Base-by-base conservation (phyloP, 2,329 filamentous ascomycete genomes). In the Tolypocladium cylindrosporum region DNA sequence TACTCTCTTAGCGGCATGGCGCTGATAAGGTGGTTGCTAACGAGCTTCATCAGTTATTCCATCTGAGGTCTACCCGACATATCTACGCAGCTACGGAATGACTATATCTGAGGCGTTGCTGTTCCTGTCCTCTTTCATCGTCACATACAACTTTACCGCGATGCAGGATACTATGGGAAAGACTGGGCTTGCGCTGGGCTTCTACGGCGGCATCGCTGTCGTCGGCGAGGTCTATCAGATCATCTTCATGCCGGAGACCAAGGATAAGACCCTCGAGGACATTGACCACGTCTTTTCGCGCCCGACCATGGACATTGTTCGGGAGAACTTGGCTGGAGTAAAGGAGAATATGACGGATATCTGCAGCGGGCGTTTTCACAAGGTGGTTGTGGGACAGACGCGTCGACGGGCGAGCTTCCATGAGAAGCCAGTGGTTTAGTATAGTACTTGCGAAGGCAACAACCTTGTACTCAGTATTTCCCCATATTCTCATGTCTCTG, bases 241-340 rank as follows among this genome's bases (percentile, higher is more conserved):
- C 53, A 68, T 89, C 55, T 90, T 89, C 72, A 90, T 90, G 87
- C 86, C 85, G 0, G 86, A 89, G 75, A 89, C 86, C 3, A 89
- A 89, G 76, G 82, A 86, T 68, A 80, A 79, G 71, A 78, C 73
- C 3, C 79, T 90, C 0, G 87, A 90, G 71, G 87, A 90, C 71
- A 89, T 90, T 59, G 86, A 90, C 60, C 73, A 83, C 42, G 74
- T 89, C 24, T 89, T 89, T 68, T 77, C 80, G 55, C 77, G 80
- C 60, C 85, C 86, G 0, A 89, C 86, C 0, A 73, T 74, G 48
- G 79, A 86, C 51, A 77, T 89, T 51, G 84, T 89, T 0, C 75
- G 72, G 58, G 76, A 86, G 73, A 88, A 88, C 65, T 71, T 67
- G 71, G 67, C 68, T 9, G 66, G 66, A 36, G 68, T 68, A 1